A percentile compares a stretch with the other conserved stretches of the same genome.
Conservation (phyloP, 768 basidiomycete genomes). For the Saitozyma podzolica region DNA sequence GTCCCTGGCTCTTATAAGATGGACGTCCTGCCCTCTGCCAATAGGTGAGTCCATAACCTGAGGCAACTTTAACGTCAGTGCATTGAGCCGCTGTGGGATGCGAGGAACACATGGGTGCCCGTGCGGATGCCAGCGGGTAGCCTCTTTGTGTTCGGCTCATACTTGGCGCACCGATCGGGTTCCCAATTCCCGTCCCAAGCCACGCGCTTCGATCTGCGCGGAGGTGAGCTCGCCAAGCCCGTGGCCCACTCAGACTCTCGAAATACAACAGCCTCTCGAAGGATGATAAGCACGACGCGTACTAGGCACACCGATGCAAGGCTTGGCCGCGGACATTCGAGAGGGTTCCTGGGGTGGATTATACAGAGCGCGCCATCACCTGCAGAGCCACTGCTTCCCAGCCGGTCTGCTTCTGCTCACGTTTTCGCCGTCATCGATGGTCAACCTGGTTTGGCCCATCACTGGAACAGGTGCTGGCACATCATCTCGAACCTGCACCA, state of each 20-base stretch:
- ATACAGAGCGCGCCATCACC: slow-evolving; percentile 14
- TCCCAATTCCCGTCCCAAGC: slow-evolving; percentile 19
- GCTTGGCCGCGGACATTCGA: slow-evolving; percentile 17
- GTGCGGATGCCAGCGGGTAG: slow-evolving; percentile 14
- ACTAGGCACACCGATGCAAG: slow-evolving; percentile 13
- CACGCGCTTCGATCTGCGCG: slow-evolving; percentile 29
- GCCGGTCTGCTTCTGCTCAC: too few relatives aligned
- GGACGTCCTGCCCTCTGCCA: slow-evolving; percentile 16
- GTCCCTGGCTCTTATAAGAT: slow-evolving; percentile 23
- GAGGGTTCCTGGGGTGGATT: slow-evolving; percentile 14
- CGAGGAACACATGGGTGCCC: slow-evolving; percentile 7
- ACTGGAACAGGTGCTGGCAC: too few relatives aligned
- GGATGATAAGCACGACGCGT: slow-evolving; percentile 18
- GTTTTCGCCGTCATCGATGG: too few relatives aligned
- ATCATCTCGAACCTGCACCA: too few relatives aligned
- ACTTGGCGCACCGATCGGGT: slow-evolving; percentile 36
- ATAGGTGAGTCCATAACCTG: slow-evolving; percentile 15
- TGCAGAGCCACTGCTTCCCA: too few relatives aligned
- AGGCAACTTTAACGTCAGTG: slow-evolving; percentile 16
- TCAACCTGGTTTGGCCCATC: too few relatives aligned
- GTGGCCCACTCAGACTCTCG: neutral
- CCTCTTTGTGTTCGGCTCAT: slow-evolving; percentile 27
- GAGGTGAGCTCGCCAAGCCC: neutral
- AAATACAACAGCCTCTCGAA: slow-evolving; percentile 12
- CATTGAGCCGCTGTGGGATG: slow-evolving; percentile 3